Percentiles rank a stretch among this genome's conserved stretches.
These are phyloP conservation scores for Cercospora sojina DNA, from an alignment of 2,329 filamentous ascomycete genomes.

Conservation along the genomic window DNA sequence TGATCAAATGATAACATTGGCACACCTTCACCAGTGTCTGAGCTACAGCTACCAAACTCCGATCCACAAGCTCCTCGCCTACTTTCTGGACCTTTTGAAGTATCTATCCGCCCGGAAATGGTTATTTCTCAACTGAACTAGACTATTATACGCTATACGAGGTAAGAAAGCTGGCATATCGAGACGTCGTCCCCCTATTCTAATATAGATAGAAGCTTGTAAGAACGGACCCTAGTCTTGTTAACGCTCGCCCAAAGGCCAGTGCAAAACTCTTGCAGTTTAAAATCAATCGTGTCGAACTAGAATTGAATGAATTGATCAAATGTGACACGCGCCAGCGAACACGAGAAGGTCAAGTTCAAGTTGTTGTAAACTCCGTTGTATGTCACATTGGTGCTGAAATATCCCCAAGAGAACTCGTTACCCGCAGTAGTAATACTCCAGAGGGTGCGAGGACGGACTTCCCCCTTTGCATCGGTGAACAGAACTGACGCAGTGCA, in stretches of 20 bases:
- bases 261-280: neutral
- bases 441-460: neutral
- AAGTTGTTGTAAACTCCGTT: neutral
- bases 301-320: neutral
- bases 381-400: neutral
- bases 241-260: neutral
- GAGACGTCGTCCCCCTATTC: neutral
- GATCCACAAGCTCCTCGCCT: too few species aligned
- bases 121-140: neutral
- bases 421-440: neutral
- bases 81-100: too few species aligned
- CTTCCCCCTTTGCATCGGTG: neutral
- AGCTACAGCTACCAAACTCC: too few species aligned
- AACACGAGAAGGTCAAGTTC: neutral
- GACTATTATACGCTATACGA: neutral
- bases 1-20: too few species aligned
- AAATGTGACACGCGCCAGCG: neutral
- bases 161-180: neutral
- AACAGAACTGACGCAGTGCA: neutral
- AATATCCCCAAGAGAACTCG: neutral
- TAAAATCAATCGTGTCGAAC: neutral
- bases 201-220: neutral
- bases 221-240: neutral
- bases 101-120: too few species aligned
- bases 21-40: too few species aligned